Base-by-base conservation (phyloP, 1,284 basidiomycete genomes). In the Cronartium quercuum region DNA sequence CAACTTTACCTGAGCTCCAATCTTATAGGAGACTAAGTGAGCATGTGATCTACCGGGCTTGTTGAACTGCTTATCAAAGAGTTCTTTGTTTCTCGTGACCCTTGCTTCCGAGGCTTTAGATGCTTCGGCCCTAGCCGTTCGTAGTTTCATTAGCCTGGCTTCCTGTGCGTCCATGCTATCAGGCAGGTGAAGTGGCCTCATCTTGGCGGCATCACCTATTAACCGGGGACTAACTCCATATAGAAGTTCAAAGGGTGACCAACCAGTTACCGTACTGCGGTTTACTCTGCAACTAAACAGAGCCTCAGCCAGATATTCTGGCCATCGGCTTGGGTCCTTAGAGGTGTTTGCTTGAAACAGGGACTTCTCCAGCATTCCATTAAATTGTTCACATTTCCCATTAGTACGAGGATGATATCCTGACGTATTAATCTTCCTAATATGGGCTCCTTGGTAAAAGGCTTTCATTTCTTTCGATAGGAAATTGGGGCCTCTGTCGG, bases 401-500 rank as follows among this genome's bases (percentile, higher is more conserved):
- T 64, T 64, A 2, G 62, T 35, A 6, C 35, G n/a, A 4, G 62
- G 62, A n/a, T 64, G 62, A 13, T 64, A 64, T 6, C 62, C 62
- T n/a, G 34, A 29, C 13, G 62, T 64, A 51, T 51, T 51, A 5
- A 51, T 4, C 47, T 51, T 51, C 12, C 47, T 51, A 3, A 13
- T 51, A 21, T 51, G 47, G 21, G 15, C 15, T 5, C 47, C 12
- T 51, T 51, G 3, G 4, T 4, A 51, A 21, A 51, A 51, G 4
- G 12, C 3, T 5, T 13, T 51, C 47, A 51, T 51, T 13, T 51
- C 64, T 9, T 42, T 42, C 1, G 63, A 65, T 3, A 65, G 38
- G 29, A 65, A 65, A 40, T 65, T 65, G 7, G 29, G 29, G 10
- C 63, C 63, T 41, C 63, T 40, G 21, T 65, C 63, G 1, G 63